phyloP scores from a whole-genome alignment of 495 filamentous ascomycete species.

The Neurospora sp. region DNA sequence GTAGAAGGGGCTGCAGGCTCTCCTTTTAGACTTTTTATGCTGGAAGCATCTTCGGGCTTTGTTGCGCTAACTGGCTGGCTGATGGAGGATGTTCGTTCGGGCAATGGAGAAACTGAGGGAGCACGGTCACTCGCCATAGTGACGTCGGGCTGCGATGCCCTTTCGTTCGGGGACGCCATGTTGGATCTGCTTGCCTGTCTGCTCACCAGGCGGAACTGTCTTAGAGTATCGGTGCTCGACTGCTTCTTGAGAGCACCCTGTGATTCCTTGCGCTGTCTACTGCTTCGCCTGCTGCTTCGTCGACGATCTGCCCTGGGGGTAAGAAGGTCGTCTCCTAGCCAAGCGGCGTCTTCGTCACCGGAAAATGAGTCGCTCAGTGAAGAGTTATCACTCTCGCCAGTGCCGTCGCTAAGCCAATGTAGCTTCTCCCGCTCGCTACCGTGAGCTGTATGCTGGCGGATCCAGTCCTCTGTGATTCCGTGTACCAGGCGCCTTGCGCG shows the following conservation, averaged over 20 bases:
- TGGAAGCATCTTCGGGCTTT: slow-evolving; percentile 9
- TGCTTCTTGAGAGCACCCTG: slow-evolving; percentile 35
- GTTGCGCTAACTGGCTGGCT: slow-evolving; percentile 20
- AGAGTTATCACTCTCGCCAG: slow-evolving; percentile 53
- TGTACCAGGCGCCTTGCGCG: slow-evolving; percentile 42
- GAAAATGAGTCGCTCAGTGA: slow-evolving; percentile 49
- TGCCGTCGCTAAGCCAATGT: slow-evolving; percentile 70
- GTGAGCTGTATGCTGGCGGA: slow-evolving; percentile 59
- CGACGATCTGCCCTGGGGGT: slow-evolving; percentile 31
- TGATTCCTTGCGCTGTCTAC: slow-evolving; percentile 28
- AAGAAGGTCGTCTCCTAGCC: slow-evolving; percentile 28
- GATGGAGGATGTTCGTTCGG: slow-evolving; percentile 5
- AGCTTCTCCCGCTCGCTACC: slow-evolving; percentile 51
- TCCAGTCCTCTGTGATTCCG: slow-evolving; percentile 70
- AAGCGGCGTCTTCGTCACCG: slow-evolving; percentile 30
- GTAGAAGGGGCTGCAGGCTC: slow-evolving; percentile 34
- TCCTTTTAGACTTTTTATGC: slow-evolving; percentile 22
- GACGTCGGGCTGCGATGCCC: slow-evolving; percentile 16
- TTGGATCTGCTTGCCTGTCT: slow-evolving; percentile 16
- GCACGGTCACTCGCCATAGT: slow-evolving; percentile 18
- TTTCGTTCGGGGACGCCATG: slow-evolving; percentile 30
- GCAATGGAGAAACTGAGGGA: slow-evolving; percentile 12
- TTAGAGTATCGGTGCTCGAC: slow-evolving; percentile 56
- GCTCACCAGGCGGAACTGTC: slow-evolving; percentile 46
- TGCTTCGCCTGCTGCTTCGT: slow-evolving; percentile 31